Base-by-base conservation (phyloP, 768 basidiomycete genomes). In the Kwoniella heveanensis region DNA sequence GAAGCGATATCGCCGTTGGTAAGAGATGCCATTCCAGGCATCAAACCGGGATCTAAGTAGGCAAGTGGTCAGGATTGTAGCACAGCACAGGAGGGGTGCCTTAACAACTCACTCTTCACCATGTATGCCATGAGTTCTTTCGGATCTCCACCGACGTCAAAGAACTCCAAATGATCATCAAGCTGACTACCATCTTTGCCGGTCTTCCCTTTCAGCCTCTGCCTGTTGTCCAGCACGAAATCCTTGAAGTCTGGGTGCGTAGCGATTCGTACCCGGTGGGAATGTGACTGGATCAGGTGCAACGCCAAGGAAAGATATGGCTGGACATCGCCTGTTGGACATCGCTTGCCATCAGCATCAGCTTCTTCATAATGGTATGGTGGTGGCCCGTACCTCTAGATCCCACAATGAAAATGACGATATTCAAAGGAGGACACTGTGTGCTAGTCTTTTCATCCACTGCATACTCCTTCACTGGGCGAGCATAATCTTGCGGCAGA, bases 91-190 rank as follows among this genome's bases (percentile, higher is more conserved):
- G 19, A 12, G 12, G 21, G 57, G 9, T 30, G 39, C 32, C 13
- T 5, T 32, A 5, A 69, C 83, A 26, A 69, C 83, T 67, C 64
- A 87, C 87, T 88, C 75, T 85, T 86, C 50, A 88, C 87, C 87
- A 88, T 88, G 82, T 87, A 88, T 50, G 85, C 85, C 87, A 88
- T 88, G 12, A 88, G 77, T 57, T 86, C 85, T 54, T 85, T 83
- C 0, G 87, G 87, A 74, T 86, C 82, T 1, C 87, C 87, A 10
- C 87, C 87, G 30, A 87, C 84, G 56, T 82, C 81, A 69, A 84
- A 87, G 74, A 86, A 88, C 62, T 87, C 87, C 5, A 88, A 77
- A 12, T 64, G 63, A 19, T 72, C 74, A 48, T 76, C 73, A 29
- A 72, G 52, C 27, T 62, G 51, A 3, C 51, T 39, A 0, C 70